Conservation (phyloP, 1,284 basidiomycete genomes). For the Ceratobasidium sp. region DNA sequence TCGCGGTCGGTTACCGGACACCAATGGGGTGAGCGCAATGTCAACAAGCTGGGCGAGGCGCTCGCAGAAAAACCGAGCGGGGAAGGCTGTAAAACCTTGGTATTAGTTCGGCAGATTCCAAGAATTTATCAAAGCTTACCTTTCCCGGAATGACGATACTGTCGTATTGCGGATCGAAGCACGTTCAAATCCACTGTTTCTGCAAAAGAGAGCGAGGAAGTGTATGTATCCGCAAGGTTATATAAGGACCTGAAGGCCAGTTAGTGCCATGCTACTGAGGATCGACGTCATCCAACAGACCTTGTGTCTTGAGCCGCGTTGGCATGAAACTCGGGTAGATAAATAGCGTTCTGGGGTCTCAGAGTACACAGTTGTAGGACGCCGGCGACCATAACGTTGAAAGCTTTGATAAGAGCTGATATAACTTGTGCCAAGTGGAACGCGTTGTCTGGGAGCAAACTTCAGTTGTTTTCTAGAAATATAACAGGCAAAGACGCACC, state of each 20-base stretch:
- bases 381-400: conserved; percentile 31
- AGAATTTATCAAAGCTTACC: neutral
- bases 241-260: conserved; percentile 22
- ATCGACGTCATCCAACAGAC: neutral
- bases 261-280: neutral
- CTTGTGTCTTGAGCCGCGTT: conserved; percentile 26
- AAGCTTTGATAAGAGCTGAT: conserved; percentile 26
- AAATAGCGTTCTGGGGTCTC: neutral
- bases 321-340: conserved; percentile 16
- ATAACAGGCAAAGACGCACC: neutral
- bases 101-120: neutral
- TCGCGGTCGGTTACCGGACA: conserved; percentile 32
- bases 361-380: conserved; percentile 6
- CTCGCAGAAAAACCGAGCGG: conserved; percentile 37
- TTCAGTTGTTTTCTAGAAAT: neutral
- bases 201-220: conserved; percentile 19
- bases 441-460: conserved; percentile 9
- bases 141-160: conserved; percentile 29
- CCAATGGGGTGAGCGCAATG: conserved; percentile 17
- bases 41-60: conserved; percentile 40
- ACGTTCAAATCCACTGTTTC: conserved; percentile 41
- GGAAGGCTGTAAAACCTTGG: conserved; percentile 11
- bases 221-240: conserved; percentile 35
- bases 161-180: conserved; percentile 21
- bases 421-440: conserved; percentile 32